A percentile compares a stretch with the other conserved stretches of the same genome.
Evolutionary conservation across 495 filamentous ascomycete genomes (phyloP).

Genomic region (Terfezia claveryi): DNA sequence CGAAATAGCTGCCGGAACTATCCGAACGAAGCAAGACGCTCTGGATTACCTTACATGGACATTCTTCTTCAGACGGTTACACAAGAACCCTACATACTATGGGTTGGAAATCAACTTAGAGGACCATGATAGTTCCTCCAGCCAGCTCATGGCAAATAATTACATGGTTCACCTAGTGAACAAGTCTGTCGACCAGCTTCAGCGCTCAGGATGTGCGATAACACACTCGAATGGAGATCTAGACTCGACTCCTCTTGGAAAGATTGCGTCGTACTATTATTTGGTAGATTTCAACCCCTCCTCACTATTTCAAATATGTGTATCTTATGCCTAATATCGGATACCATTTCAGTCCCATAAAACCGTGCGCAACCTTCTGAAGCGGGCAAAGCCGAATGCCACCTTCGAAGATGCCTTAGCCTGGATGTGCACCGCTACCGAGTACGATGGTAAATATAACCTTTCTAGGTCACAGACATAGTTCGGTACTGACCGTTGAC

Average conservation of each 20-base stretch:
- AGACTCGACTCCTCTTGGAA: slow-evolving; percentile 70
- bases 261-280: slow-evolving; percentile 99
- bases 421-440: slow-evolving; percentile 83
- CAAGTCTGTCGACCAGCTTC: slow-evolving; percentile 57
- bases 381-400: slow-evolving; percentile 52
- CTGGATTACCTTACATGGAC: slow-evolving; percentile 98
- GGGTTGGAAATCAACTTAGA: slow-evolving; percentile 84
- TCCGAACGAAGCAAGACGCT: slow-evolving; percentile 84
- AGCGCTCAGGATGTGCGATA: slow-evolving; percentile 58
- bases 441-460: slow-evolving; percentile 43
- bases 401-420: slow-evolving; percentile 65
- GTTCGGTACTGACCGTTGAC: neutral
- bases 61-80: slow-evolving; percentile 90
- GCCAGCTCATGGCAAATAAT: slow-evolving; percentile 65
- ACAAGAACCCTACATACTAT: slow-evolving; percentile 98
- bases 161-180: slow-evolving; percentile 86
- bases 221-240: slow-evolving; percentile 74
- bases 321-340: neutral
- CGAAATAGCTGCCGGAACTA: slow-evolving; percentile 81
- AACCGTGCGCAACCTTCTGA: slow-evolving; percentile 65
- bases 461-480: no score
- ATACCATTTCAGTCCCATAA: slow-evolving; percentile 40
- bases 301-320: neutral
- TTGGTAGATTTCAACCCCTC: slow-evolving; percentile 22
- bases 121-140: slow-evolving; percentile 73